A percentile compares a stretch with the other conserved stretches of the same genome.
phyloP scores from a whole-genome alignment of 345 rosid genomes.

The Sonneratia alba region DNA sequence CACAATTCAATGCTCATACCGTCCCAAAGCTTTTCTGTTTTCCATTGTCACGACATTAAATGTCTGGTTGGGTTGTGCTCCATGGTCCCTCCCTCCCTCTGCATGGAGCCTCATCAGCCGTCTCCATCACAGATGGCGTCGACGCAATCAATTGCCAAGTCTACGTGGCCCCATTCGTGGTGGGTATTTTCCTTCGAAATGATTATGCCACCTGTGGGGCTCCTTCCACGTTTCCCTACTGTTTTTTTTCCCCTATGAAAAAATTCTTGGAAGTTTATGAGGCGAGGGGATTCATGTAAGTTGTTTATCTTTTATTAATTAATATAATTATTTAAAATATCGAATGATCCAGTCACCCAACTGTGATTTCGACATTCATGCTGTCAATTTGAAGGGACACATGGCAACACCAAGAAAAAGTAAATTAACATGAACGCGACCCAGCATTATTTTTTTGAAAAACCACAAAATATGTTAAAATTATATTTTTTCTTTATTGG shows the following conservation, averaged over 20 bases:
- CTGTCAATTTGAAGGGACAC: background rate
- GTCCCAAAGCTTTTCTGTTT: background rate
- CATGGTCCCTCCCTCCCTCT: background rate
- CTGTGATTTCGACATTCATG: too few relatives aligned
- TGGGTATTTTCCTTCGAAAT: background rate
- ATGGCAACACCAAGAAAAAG: background rate
- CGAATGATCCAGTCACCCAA: too few relatives aligned
- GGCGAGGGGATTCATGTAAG: too few relatives aligned
- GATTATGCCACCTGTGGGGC: background rate
- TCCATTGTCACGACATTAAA: background rate
- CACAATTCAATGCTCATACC: too few relatives aligned
- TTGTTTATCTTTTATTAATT: too few relatives aligned
- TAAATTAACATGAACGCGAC: background rate
- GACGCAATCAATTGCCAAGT: constrained; percentile 7
- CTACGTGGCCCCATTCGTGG: background rate
- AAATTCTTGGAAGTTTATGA: too few relatives aligned
- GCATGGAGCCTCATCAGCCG: background rate
- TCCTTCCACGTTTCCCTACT: background rate
- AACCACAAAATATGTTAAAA: too few relatives aligned
- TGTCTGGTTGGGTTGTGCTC: background rate
- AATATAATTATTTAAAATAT: too few relatives aligned
- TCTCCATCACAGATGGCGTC: background rate
- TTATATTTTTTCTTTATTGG: too few relatives aligned
- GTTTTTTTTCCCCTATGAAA: too few relatives aligned
- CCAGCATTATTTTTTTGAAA: background rate